Evolutionary conservation across 1,284 basidiomycete species (phyloP), one percentile per base, ranked within the genome.

Genomic region (Meripilus lineatus): DNA sequence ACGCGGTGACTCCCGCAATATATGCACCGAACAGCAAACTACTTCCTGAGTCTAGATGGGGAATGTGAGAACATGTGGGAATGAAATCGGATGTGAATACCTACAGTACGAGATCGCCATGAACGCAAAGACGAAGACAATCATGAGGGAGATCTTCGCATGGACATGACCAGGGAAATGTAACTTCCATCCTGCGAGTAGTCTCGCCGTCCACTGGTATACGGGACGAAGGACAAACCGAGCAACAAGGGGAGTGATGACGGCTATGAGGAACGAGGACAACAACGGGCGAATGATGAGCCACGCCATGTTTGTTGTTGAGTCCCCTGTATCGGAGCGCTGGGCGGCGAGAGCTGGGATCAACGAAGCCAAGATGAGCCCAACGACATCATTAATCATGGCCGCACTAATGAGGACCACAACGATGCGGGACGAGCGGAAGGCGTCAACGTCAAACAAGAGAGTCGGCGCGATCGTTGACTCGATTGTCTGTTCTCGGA

Each of bases 301-400:
- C 66, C 69, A 71, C 1, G 57, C 49, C 3, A 59, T 51, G n/a
- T 37, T 34, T 5, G 51, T 37, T 5, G 36, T 25, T 1, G 44
- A 35, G 10, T 28, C 40, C n/a, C 28, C 28, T 10, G 28, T 30
- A 5, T 59, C 26, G 2, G 38, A 40, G 18, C 46, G 26, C 2
- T 52, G 10, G 2, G 41, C 22, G 3, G 55, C 65, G 0, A 78
- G 56, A 1, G 64, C 58, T 4, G 61, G 56, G 18, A 78, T 62
- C 20, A 79, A 63, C 20, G 70, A 66, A 7, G 69, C 64, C 24
- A 81, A 65, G 34, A 79, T 69, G 17, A 79, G 68, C 0, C 73
- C 77, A 6, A 77, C 57, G 7, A 79, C 67, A 53, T 79, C 77
- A 56, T 79, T 76, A 40, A 77, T 64, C 15, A 80, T 62, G 0